Evolutionary conservation across 805 yeast genomes (phyloP).

Genomic region (Schizosaccharomyces osmophilus): DNA sequence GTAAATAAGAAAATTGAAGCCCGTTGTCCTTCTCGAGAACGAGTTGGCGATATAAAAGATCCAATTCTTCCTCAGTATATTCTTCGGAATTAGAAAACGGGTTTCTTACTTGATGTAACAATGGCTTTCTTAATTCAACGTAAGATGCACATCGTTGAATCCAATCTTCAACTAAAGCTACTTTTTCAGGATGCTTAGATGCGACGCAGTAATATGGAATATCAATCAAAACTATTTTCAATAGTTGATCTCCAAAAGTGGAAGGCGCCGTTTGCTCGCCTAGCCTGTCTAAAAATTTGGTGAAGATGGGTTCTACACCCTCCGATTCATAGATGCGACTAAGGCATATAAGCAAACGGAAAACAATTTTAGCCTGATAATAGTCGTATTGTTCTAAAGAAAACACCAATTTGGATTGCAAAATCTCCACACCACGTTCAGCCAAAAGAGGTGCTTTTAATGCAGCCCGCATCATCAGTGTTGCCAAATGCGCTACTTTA

Average conservation of each 20-base stretch:
- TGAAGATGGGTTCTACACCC: constrained; percentile 7
- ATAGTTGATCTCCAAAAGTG: not conserved
- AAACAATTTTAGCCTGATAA: constrained; percentile 34
- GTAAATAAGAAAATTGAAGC: not conserved
- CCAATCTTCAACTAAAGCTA: not conserved
- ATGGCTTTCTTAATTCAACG: not conserved
- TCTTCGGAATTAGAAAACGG: constrained; percentile 30
- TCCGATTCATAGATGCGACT: not conserved
- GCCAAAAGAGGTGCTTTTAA: constrained; percentile 44
- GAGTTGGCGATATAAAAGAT: not conserved
- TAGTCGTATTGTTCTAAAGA: constrained; percentile 45
- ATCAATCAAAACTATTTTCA: not conserved
- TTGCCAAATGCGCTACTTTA: constrained; percentile 48
- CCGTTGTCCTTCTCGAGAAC: not conserved
- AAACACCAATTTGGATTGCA: constrained; percentile 16
- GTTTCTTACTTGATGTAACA: constrained; percentile 9
- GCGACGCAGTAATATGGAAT: not conserved
- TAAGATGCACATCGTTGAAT: not conserved
- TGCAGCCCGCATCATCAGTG: constrained; percentile 40
- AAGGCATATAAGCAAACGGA: constrained; percentile 16
- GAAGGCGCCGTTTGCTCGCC: not conserved
- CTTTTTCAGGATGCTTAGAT: not conserved
- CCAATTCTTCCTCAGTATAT: constrained; percentile 32
- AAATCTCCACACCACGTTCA: constrained; percentile 19
- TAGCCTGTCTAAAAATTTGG: not conserved